These are phyloP conservation scores for Hericium erinaceus DNA, from an alignment of 768 basidiomycete species.

Conservation along the genomic window DNA sequence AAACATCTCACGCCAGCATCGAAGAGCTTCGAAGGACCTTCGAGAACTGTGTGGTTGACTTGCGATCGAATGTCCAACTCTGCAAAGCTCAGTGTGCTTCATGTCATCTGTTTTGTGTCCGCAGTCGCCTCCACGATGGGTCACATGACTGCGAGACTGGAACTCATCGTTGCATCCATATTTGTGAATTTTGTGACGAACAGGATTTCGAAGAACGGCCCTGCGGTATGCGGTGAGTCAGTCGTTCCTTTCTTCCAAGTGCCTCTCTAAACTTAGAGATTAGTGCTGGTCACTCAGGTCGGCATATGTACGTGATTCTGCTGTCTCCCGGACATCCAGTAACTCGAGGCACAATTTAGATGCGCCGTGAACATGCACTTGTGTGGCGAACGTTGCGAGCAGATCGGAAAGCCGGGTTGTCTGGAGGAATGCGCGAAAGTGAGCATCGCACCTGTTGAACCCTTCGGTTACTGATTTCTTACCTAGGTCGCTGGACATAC, in stretches of 20 bases:
- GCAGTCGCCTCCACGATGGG: slow-evolving; percentile 33
- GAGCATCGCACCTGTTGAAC: background rate
- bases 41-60: slow-evolving; percentile 33
- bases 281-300: slow-evolving; percentile 52
- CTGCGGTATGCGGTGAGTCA: slow-evolving; percentile 37
- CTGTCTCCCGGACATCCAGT: background rate
- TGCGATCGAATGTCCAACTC: slow-evolving; percentile 36
- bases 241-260: too few relatives aligned
- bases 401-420: slow-evolving; percentile 41
- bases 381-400: slow-evolving; percentile 42
- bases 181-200: slow-evolving; percentile 35
- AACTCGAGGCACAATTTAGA: slow-evolving; percentile 20
- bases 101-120: slow-evolving; percentile 44
- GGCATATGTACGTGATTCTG: slow-evolving; percentile 36
- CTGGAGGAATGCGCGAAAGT: slow-evolving; percentile 44
- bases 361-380: slow-evolving; percentile 42
- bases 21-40: slow-evolving; percentile 35
- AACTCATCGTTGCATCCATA: slow-evolving; percentile 33
- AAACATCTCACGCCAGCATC: slow-evolving; percentile 32
- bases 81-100: slow-evolving; percentile 38
- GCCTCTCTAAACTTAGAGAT: background rate
- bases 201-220: slow-evolving; percentile 15
- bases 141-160: slow-evolving; percentile 40
- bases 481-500: slow-evolving; percentile 37
- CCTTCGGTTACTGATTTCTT: background rate